A percentile compares a stretch with the other conserved stretches of the same genome.
phyloP scores from a whole-genome alignment of 108 stramenopile species.

The Pseudonitzschia multiseries region DNA sequence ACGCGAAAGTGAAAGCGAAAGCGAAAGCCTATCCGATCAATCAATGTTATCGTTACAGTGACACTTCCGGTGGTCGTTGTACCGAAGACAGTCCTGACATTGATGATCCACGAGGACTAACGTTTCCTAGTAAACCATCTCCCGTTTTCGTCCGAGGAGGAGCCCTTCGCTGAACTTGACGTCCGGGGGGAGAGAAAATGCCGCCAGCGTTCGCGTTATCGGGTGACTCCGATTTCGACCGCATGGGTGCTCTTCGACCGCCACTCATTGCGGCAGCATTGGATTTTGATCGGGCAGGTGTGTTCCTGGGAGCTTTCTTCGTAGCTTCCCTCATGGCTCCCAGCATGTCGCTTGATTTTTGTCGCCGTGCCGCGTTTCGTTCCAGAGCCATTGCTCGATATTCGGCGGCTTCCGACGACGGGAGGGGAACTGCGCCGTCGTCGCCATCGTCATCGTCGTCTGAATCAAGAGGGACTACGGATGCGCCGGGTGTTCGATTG shows the following conservation, averaged over 20 bases:
- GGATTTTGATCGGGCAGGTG: slow-evolving; percentile 29
- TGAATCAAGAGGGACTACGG: slow-evolving; percentile 15
- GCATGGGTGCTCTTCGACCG: neutral
- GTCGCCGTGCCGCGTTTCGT: slow-evolving; percentile 33
- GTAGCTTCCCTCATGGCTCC: slow-evolving; percentile 34
- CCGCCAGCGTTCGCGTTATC: neutral
- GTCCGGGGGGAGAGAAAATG: neutral
- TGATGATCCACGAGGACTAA: too few species aligned
- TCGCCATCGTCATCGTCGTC: slow-evolving; percentile 19
- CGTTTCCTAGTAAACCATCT: neutral
- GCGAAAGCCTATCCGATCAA: too few species aligned
- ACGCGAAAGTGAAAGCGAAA: too few species aligned
- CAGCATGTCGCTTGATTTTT: slow-evolving; percentile 36
- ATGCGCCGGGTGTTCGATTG: neutral
- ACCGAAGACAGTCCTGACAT: too few species aligned
- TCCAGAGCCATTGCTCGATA: slow-evolving; percentile 22
- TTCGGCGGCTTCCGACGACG: neutral
- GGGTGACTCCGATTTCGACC: neutral
- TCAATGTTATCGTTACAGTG: too few species aligned
- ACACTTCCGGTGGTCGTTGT: too few species aligned
- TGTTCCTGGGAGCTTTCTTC: slow-evolving; percentile 19
- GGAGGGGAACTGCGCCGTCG: neutral
- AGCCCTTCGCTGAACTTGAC: slow-evolving; percentile 1
- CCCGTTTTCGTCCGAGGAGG: slow-evolving; percentile 36
- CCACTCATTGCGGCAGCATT: slow-evolving; percentile 22